Evolutionary conservation across 106 monocot genomes (phyloP).

Genomic region (Alisma plantagoaquatica): DNA sequence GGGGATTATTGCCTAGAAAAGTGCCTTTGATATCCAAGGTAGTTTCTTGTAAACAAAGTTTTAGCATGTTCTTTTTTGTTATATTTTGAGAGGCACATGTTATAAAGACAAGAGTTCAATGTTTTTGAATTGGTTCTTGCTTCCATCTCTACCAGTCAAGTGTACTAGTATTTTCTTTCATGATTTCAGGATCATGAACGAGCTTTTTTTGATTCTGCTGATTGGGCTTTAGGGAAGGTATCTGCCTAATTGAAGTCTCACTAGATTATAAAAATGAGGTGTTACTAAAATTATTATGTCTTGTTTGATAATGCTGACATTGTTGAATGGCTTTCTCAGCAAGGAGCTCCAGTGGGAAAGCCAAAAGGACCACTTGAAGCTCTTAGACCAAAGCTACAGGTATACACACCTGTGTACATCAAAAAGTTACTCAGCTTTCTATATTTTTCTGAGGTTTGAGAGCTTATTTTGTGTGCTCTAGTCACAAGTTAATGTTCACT

Average conservation of each 20-base stretch:
- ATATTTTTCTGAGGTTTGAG: too few species aligned
- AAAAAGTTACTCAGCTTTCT: too few species aligned
- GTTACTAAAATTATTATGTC: background rate
- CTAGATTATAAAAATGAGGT: background rate
- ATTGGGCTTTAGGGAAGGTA: constrained; percentile 99
- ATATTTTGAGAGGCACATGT: too few species aligned
- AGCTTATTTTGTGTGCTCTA: too few species aligned
- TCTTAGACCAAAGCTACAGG: constrained; percentile 93
- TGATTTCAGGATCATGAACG: constrained; percentile 85
- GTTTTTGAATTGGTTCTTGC: too few species aligned
- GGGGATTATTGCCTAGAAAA: constrained; percentile 74
- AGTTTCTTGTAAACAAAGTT: background rate
- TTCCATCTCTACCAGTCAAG: too few species aligned
- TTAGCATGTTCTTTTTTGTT: too few species aligned
- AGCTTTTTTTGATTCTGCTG: constrained; percentile 99
- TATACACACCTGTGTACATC: too few species aligned
- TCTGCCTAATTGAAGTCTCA: background rate
- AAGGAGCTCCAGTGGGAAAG: constrained; percentile 59
- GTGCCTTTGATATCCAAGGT: constrained; percentile 86
- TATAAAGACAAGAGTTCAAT: too few species aligned
- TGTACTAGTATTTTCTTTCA: too few species aligned
- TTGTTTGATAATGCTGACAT: background rate
- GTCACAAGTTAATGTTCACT: too few species aligned
- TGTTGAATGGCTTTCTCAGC: too few species aligned
- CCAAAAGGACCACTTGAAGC: constrained; percentile 92